Base-by-base conservation (phyloP, 495 filamentous ascomycete species). In the Collariella sp. region DNA sequence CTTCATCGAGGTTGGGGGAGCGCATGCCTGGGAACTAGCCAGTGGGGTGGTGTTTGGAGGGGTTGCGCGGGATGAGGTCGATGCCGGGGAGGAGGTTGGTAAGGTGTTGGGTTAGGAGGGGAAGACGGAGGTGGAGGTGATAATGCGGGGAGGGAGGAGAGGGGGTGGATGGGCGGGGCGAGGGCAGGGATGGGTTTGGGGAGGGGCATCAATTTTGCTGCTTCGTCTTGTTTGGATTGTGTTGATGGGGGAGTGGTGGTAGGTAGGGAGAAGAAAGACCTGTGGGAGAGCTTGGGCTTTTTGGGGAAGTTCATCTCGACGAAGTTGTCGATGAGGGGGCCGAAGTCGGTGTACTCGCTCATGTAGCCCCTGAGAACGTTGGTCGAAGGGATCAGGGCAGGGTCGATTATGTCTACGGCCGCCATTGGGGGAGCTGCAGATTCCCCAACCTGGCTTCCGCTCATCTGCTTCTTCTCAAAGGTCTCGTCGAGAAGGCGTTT, bases 61-160 rank as follows among this genome's bases (percentile, higher is more conserved):
- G 80, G 57, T 84, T 78, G 22, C 86, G 79, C 56, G 82, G 78
- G 41, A 87, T 77, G 26, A 87, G 67, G 12, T 70, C 67, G 7
- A 79, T 73, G 1, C 55, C 61, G 1, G 83, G 79, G 55, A 81
- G 76, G 1, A 76, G 54, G 2, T 67, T 53, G 50, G 79, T 64
- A 3, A 89, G 69, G 1, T 67, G 61, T 7, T 67, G 69, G 2
- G 71, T 65, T 5, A 86, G 66, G 33, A 75, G 63, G 7, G 64
- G 7, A 79, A 66, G 15, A 83, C 63, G 10, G 68, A 62, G 6
- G 70, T 63, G 5, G 82, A 77, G 13, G 80, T 62, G 33, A 85
- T 70, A 47, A 82, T 72, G 19, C 63, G 59, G 3, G 62, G 62
- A 26, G 66, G 66, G 7, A 58, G 54, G 2, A 44, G 22, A 2